These are phyloP conservation scores for Epichloe hybrida DNA, from an alignment of 2,329 filamentous ascomycete genomes.

Conservation along the genomic window DNA sequence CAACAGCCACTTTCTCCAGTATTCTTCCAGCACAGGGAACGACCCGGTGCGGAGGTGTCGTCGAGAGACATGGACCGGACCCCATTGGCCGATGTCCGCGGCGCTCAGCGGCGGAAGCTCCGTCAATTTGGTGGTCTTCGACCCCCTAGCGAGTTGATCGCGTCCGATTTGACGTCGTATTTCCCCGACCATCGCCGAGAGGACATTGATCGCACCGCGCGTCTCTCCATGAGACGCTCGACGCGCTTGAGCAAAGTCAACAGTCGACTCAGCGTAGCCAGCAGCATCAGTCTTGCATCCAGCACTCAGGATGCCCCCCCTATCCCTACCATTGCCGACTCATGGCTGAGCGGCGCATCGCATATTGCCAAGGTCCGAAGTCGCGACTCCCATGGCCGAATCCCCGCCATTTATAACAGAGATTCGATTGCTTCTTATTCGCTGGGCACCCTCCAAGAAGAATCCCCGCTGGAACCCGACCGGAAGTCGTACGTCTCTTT, in stretches of 20 bases:
- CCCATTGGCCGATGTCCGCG: slow-evolving; percentile 31
- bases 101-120: slow-evolving; percentile 38
- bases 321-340: slow-evolving; percentile 88
- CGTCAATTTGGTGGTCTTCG: slow-evolving; percentile 82
- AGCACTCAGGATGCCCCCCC: slow-evolving; percentile 88
- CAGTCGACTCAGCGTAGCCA: slow-evolving; percentile 84
- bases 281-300: slow-evolving; percentile 84
- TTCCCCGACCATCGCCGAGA: slow-evolving; percentile 92
- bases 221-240: slow-evolving; percentile 81
- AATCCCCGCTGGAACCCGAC: slow-evolving; percentile 74
- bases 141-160: slow-evolving; percentile 96
- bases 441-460: slow-evolving; percentile 81
- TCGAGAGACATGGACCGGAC: slow-evolving; percentile 45
- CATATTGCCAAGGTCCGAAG: slow-evolving; percentile 25
- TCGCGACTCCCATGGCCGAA: slow-evolving; percentile 36
- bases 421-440: slow-evolving; percentile 84
- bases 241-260: slow-evolving; percentile 85
- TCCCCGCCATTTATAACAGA: slow-evolving; percentile 41
- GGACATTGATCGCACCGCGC: slow-evolving; percentile 89
- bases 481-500: slow-evolving; percentile 94
- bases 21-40: slow-evolving; percentile 56
- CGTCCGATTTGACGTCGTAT: slow-evolving; percentile 89
- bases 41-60: slow-evolving; percentile 41
- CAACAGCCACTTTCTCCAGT: slow-evolving; percentile 79
- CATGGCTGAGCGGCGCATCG: slow-evolving; percentile 54